Base-by-base conservation (phyloP, 2,329 filamentous ascomycete species). In the Monosporascus sp. region DNA sequence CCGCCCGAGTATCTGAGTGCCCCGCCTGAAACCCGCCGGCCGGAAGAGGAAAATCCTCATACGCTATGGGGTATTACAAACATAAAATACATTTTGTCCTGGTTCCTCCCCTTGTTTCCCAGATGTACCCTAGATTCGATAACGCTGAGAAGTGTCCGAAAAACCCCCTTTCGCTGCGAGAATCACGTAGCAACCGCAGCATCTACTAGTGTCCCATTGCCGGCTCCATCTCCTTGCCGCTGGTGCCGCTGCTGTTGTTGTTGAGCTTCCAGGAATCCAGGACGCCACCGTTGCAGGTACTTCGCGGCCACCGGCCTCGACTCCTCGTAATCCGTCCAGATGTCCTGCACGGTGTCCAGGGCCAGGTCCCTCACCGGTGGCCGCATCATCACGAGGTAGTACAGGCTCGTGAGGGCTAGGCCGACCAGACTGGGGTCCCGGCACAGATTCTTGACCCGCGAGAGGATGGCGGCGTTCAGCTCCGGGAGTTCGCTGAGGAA, bases 401-500 rank as follows among this genome's bases (percentile, higher is more conserved):
- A 69, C 57, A 88, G 69, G 64, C 82, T 87, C 17, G 81, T 86
- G 56, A 88, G 69, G 9, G 84, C 82, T 46, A 88, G 72, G 55
- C 78, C 79, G 22, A 86, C 80, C 58, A 86, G 80, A 47, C 81
- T 81, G 6, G 85, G 85, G 65, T 88, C 84, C 47, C 81, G 77
- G 63, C 85, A 88, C 62, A 88, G 76, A 37, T 74, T 72, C 70
- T 85, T 85, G 37, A 97, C 84, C 49, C 88, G 82, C 47, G 85
- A 78, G 2, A 97, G 78, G 56, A 97, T 84, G 11, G 81, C 78
- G 37, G 76, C 70, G 56, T 85, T 90, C 37, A 99, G 77, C 43
- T 88, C 86, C 0, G 94, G 94, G 37, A 99, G 86, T 70, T 99
- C 94, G 49, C 91, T 92, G 45, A 99, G 74, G 66, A 97, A 96